Conservation (phyloP, 2,329 filamentous ascomycete species). For the Penicillium concentricum region DNA sequence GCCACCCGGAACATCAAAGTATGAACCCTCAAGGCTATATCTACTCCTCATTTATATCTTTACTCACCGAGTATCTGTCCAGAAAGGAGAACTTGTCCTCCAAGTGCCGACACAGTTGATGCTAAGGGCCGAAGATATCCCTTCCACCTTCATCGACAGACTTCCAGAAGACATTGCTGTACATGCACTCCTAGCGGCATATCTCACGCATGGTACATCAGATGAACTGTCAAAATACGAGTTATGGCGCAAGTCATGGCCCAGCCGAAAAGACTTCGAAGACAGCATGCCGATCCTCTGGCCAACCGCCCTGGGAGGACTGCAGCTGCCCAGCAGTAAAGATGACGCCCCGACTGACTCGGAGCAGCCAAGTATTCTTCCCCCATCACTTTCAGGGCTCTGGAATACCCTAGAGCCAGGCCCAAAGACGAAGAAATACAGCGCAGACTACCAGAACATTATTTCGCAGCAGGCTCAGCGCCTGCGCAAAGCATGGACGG, state of each 20-base stretch:
- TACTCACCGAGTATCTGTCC: neutral
- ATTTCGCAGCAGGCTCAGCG: slow-evolving; percentile 55
- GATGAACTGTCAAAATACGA: slow-evolving; percentile 50
- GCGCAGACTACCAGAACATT: slow-evolving; percentile 36
- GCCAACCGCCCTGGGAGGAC: slow-evolving; percentile 42
- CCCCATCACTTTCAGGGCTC: slow-evolving; percentile 39
- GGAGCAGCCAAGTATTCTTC: slow-evolving; percentile 23
- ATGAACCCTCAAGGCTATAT: slow-evolving; percentile 12
- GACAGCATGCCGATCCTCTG: slow-evolving; percentile 59
- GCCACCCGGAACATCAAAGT: slow-evolving; percentile 67
- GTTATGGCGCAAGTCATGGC: slow-evolving; percentile 68
- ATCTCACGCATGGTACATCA: slow-evolving; percentile 55
- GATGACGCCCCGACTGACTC: neutral
- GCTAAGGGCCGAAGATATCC: slow-evolving; percentile 62
- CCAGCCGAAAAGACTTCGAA: slow-evolving; percentile 60
- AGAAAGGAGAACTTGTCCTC: slow-evolving; percentile 63
- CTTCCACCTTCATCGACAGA: slow-evolving; percentile 51
- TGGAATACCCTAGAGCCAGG: slow-evolving; percentile 33
- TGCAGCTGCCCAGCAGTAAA: slow-evolving; percentile 33
- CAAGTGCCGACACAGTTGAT: slow-evolving; percentile 64
- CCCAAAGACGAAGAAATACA: slow-evolving; percentile 28
- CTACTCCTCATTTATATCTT: neutral
- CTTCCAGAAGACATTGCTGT: slow-evolving; percentile 59
- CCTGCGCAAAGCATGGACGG: slow-evolving; percentile 51
- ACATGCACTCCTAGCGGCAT: slow-evolving; percentile 71